phyloP scores from a whole-genome alignment of 257 asterid genomes.

The Solanum virginianum region DNA sequence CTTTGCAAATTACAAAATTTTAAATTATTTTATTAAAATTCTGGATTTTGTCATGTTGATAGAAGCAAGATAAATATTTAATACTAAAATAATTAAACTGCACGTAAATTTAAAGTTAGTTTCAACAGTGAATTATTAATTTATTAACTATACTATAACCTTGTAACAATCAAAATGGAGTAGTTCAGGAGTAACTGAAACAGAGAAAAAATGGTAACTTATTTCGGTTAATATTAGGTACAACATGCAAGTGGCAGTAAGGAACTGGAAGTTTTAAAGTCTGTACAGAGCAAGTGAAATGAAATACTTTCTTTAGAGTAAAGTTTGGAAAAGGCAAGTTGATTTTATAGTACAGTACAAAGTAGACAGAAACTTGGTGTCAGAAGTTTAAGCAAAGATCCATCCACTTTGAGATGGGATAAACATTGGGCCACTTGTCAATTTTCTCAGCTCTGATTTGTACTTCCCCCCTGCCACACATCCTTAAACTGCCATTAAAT shows the following conservation, averaged over 20 bases:
- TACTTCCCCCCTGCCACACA: slow-evolving; percentile 13
- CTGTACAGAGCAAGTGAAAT: not conserved
- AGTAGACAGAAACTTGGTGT: not conserved
- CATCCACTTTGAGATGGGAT: not conserved
- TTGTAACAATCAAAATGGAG: no score
- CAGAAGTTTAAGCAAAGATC: not conserved
- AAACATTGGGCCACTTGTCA: slow-evolving; percentile 18
- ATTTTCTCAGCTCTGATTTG: not conserved
- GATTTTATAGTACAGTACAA: not conserved
- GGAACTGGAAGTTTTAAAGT: not conserved
- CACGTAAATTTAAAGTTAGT: no score
- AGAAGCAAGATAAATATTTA: no score
- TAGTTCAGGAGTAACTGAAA: no score
- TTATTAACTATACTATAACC: no score
- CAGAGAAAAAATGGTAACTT: not conserved
- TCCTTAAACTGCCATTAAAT: not conserved
- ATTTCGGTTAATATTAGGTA: not conserved
- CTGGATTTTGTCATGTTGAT: no score
- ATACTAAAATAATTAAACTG: not conserved
- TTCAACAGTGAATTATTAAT: no score
- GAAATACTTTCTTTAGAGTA: not conserved
- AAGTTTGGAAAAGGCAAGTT: not conserved
- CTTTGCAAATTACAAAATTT: not conserved
- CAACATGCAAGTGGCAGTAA: not conserved
- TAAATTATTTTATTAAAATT: not conserved